A percentile compares a stretch with the other conserved stretches of the same genome.
These are phyloP conservation scores for Juncus effusus DNA, from an alignment of 176 grass and related monocot species.

Conservation along the genomic window DNA sequence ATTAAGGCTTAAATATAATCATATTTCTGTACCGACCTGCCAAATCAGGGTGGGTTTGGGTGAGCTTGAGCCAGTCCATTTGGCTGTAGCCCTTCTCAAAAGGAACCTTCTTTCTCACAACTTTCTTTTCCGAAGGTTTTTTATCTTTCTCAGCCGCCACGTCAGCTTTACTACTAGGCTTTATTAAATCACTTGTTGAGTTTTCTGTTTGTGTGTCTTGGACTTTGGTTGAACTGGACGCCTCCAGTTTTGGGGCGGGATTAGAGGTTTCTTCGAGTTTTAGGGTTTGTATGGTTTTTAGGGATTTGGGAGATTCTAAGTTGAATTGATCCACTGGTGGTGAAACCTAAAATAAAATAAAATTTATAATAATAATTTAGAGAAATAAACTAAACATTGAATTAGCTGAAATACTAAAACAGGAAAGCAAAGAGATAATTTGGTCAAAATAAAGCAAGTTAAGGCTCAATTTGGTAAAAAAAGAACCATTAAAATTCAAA, in stretches of 20 bases:
- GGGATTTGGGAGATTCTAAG: constrained; percentile 61
- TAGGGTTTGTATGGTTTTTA: constrained; percentile 44
- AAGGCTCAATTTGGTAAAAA: no score
- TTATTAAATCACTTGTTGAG: constrained; percentile 21
- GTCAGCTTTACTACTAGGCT: constrained; percentile 19
- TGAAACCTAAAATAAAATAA: constrained; percentile 39
- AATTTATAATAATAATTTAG: not conserved
- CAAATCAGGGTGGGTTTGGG: constrained; percentile 73
- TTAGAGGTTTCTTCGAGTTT: constrained; percentile 43
- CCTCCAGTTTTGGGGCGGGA: constrained; percentile 17
- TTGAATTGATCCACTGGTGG: constrained; percentile 34
- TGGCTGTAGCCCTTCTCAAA: constrained; percentile 87
- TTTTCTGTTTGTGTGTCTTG: constrained; percentile 1
- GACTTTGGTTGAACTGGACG: constrained; percentile 16
- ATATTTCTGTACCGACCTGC: constrained; percentile 41
- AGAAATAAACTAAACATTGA: not conserved
- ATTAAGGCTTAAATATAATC: not conserved
- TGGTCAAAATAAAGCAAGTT: no score
- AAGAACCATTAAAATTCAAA: no score
- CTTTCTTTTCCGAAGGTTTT: constrained; percentile 60
- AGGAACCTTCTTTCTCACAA: constrained; percentile 65
- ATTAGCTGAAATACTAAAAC: not conserved
- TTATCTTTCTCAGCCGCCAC: constrained; percentile 33
- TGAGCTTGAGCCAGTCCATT: constrained; percentile 95
- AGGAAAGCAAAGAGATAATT: not conserved